Base-by-base conservation (phyloP, 768 basidiomycete genomes). In the Dacryopinax spathularia region DNA sequence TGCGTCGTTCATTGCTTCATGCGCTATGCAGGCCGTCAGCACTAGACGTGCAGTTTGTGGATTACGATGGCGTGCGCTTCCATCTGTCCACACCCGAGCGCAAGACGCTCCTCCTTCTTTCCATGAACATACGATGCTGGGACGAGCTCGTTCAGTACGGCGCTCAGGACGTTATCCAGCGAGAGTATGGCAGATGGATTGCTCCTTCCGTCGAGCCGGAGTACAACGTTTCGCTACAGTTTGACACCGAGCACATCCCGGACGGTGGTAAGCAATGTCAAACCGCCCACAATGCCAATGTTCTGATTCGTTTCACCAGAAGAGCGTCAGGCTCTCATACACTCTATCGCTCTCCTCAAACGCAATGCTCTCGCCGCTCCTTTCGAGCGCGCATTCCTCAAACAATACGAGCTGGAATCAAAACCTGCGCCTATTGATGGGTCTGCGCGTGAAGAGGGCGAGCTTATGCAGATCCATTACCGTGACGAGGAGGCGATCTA, bases 61-160 rank as follows among this genome's bases (percentile, higher is more conserved):
- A 99, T 76, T 99, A 92, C 69, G 96, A 99, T 73, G 88, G 91
- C 60, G 93, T 97, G 62, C 84, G 92, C 43, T 99, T 97, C 77
- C 94, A 88, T 73, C 76, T 98, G 56, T 89, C 89, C 15, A 93
- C 93, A 0, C 88, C 88, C 2, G 84, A 89, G 25, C 84, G 87
- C 72, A 91, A 65, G 41, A 77, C 95, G 79, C 86, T 88, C 0
- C 72, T 80, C 2, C 78, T 98, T 22, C 81, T 99, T 22, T 98
- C 95, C 33, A 98, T 99, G 92, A 86, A 87, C 74, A 93, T 98
- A 64, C 87, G 90, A 60, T 99, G 95, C 77, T 99, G 95, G 95
- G 83, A 87, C 65, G 92, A 98, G 72, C 84, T 99, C 44, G 86
- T 86, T 12, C 78, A 81, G 61, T 95, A 90, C 70, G 96, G 95